Evolutionary conservation across 192 early-diverging fungal species (phyloP).

Genomic region (Coemansia sp.): DNA sequence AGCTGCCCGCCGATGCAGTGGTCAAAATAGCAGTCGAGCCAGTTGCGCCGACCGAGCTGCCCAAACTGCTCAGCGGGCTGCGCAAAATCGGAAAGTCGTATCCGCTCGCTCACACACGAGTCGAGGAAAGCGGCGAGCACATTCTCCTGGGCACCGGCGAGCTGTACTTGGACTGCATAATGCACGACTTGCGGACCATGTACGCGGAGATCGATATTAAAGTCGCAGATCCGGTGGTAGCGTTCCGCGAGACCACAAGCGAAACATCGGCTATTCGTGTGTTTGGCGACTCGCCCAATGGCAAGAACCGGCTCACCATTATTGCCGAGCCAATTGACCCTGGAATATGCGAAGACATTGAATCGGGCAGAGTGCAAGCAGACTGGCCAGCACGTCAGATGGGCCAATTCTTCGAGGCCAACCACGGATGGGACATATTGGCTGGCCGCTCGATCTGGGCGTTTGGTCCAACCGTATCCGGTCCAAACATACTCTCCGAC

Average conservation of each 20-base stretch:
- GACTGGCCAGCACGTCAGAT: constrained; percentile 74
- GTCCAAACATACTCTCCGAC: constrained; percentile 91
- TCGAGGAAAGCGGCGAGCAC: constrained; percentile 98
- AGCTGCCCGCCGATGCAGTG: constrained; percentile 78
- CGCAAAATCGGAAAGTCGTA: constrained; percentile 96
- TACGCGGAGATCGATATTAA: constrained; percentile 97
- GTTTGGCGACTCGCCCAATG: constrained; percentile 98
- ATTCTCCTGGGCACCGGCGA: constrained; percentile 94
- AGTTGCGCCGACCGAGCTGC: constrained; percentile 95
- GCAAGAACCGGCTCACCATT: constrained; percentile 96
- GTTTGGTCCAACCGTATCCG: constrained; percentile 89
- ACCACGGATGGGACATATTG: constrained; percentile 93
- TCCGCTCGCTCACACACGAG: constrained; percentile 81
- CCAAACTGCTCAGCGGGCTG: constrained; percentile 96
- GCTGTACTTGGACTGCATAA: constrained; percentile 91
- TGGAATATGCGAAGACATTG: constrained; percentile 91
- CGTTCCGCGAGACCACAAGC: constrained; percentile 93
- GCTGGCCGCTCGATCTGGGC: constrained; percentile 96
- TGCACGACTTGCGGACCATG: constrained; percentile 91
- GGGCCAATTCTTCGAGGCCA: constrained; percentile 77
- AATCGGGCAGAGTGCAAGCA: constrained; percentile 67
- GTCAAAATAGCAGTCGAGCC: constrained; percentile 97
- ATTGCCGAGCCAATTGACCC: constrained; percentile 93
- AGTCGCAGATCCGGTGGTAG: constrained; percentile 96
- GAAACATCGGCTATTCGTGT: constrained; percentile 93